Base-by-base conservation (phyloP, 441 rosid species). In the Raphanus hybrid region DNA sequence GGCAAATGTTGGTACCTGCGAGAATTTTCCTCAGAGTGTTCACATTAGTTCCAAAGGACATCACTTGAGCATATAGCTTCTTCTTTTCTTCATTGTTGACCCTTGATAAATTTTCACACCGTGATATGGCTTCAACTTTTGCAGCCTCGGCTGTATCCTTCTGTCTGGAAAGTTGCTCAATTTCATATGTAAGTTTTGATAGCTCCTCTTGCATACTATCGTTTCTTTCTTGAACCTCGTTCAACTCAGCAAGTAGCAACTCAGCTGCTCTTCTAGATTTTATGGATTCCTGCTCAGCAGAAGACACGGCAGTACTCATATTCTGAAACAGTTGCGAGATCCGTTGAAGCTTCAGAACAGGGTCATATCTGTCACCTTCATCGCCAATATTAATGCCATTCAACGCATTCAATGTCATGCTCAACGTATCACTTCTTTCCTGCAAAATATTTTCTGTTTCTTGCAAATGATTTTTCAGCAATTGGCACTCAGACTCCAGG, bases 171-270 rank as follows among this genome's bases (percentile, higher is more conserved):
- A 90, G 80, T 77, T 86, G 91, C 52, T 79, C 61, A 74, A 91
- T 85, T 76, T 91, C 91, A 78, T 64, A 64, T 20, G 84, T 79
- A 77, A 78, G 76, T 73, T 86, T 86, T 71, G 90, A 82, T 78
- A 93, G 81, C 80, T 91, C 96, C 83, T 92, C 99, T 84, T 91
- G 99, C 73, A 97, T 89, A 73, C 82, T 69, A 73, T 95, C 99
- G 79, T 97, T 94, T 87, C 97, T 95, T 82, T 93, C 98, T 83
- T 95, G 98, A 80, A 95, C 99, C 81, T 97, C 99, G 78, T 93
- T 92, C 83, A 95, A 84, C 84, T 97, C 99, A 1, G 98, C 96
- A 83, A 95, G 87, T 77, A 97, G 87, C 75, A 94, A 88, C 83
- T 97, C 97, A 45, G 99, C 93, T 27, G 98, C 98, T 82, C 92